Base-by-base conservation (phyloP, 768 basidiomycete genomes). In the Coprinopsis marcescibilis region DNA sequence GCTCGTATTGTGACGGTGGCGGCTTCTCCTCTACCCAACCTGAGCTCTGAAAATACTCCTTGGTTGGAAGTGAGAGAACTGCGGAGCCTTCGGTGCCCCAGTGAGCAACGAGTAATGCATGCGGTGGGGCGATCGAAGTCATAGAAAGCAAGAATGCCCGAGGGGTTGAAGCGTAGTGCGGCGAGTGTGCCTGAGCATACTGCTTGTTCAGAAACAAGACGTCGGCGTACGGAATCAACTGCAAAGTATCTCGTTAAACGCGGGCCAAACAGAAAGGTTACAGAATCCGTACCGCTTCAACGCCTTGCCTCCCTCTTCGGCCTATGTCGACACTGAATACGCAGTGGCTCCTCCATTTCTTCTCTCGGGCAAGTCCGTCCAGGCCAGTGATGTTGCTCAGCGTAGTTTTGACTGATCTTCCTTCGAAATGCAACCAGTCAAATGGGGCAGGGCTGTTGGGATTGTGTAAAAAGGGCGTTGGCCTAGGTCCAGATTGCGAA, bases 361-460 rank as follows among this genome's bases (percentile, higher is more conserved):
- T 76, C 57, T 92, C 89, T 2, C 82, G 76, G 3, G 88, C 87
- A 26, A 91, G 77, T 8, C 88, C 85, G 53, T 91, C 89, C 35
- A 92, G 54, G 4, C 89, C 89, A 24, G 78, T 72, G 24, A 92
- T 77, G 57, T 91, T 91, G 54, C 71, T 81, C 21, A 87, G 63
- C 3, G 88, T 91, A 8, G 85, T 89, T 62, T 85, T 87, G 25
- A 85, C 80, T 0, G 78, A 83, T 2, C 89, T 70, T 3, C 88
- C 89, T 55, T 91, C 89, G 50, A 92, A 86, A 57, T 91, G 88
- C 4, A 92, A 65, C 86, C 89, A 89, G 53, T 91, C 85, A 44
- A 91, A 85, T 0, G 88, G 89, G 0, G 88, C 85, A 0, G 83
- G 82, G 40, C 78, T 82, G 50, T 76, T 72, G 6, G 72, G 69